Base-by-base conservation (phyloP, 257 asterid species). In the Penstemon barbatus region DNA sequence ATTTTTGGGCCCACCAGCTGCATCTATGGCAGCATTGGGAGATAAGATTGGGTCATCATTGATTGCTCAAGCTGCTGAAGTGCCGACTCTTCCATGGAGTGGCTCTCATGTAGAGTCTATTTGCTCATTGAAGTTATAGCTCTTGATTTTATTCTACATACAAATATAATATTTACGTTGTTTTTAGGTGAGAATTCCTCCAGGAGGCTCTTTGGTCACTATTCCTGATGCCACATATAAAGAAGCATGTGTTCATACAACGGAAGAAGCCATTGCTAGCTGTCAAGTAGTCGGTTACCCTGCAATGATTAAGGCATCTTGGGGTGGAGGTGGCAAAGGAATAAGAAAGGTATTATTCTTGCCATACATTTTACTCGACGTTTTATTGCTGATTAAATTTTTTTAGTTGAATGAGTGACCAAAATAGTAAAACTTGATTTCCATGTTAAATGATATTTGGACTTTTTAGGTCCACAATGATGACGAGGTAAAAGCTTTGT, bases 301-400 rank as follows among this genome's bases (percentile, higher is more conserved):
- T 68, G 99, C 99, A 53, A 94, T 94, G 99, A 89, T 94, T 65
- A 94, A 94, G 83, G 99, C 99, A 76, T 94, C 99, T 65, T 94
- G 99, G 99, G 99, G 99, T 57, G 99, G 99, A 52, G 99, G 99
- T 66, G 99, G 99, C 73, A 94, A 94, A 86, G 99, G 99, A 84
- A 94, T 94, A 73, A 80, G 99, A 77, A 94, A 94, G 99, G 99
- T 94, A 57, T 74, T 84, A 68, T 74, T 72, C 57, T 57, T 64
- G 68, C 48, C 71, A 65, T 67, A 60, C 19, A 38, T 62, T 8
- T 44, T 10, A 45, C 63, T 51, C 51, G 37, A 6, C 33, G 13
- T 42, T 65, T 13, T 55, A 5, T 55, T 77, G 8, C 45, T 42
- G 37, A 55, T 18, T 46, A 50, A 66, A 54, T 72, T 8, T 42